phyloP scores from a whole-genome alignment of 192 early-diverging fungal genomes.

The Mortierella alpina region DNA sequence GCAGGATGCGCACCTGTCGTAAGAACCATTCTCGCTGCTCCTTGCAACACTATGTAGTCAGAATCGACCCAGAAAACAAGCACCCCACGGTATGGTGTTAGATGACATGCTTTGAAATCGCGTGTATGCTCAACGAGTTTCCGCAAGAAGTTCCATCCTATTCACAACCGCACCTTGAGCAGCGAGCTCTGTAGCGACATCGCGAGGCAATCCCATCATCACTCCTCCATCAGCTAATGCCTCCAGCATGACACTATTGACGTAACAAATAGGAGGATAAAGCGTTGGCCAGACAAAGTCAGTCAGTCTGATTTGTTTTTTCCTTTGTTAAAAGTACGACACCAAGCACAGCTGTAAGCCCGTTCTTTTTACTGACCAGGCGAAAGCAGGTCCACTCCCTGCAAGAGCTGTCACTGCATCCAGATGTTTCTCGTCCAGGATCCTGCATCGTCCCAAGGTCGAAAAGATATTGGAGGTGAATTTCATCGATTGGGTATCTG shows the following conservation, averaged over 20 bases:
- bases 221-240: constrained; percentile 68
- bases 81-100: not conserved
- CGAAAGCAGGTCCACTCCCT: constrained; percentile 66
- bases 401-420: constrained; percentile 65
- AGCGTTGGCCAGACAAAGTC: not conserved
- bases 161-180: constrained; percentile 56
- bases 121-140: not conserved
- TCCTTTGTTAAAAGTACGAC: not conserved
- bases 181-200: constrained; percentile 63
- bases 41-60: constrained; percentile 53
- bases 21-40: constrained; percentile 65
- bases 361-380: constrained; percentile 44
- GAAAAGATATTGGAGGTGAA: constrained; percentile 61
- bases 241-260: constrained; percentile 61
- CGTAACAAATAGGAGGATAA: not conserved
- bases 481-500: constrained; percentile 39
- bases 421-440: constrained; percentile 64
- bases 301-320: not conserved
- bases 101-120: not conserved
- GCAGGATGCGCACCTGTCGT: constrained; percentile 63
- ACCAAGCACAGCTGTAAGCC: not conserved
- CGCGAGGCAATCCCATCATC: constrained; percentile 68
- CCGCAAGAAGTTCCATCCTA: not conserved
- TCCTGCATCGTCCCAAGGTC: constrained; percentile 60
- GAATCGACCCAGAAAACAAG: not conserved